Base-by-base conservation (phyloP, 805 yeast species). In the Candida rishiriensis region DNA sequence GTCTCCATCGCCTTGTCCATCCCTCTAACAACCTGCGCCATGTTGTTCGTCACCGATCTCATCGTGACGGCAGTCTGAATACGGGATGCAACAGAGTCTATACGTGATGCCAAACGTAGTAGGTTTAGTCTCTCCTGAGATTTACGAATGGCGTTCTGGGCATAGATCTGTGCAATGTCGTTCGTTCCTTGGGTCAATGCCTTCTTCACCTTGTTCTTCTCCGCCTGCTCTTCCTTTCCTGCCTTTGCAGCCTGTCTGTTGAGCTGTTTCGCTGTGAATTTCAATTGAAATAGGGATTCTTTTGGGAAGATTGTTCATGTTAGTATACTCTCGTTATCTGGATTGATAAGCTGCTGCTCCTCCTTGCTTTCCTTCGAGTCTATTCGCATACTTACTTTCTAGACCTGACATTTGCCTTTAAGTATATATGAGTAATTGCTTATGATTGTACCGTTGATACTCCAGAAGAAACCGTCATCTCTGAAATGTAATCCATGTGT, bases 51-150 rank as follows among this genome's bases (percentile, higher is more conserved):
- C 10, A 93, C 97, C 40, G 87, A 81, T 52, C 96, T 76, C 99
- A 93, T 93, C 0, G 98, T 91, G 7, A 93, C 97, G 0, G 99
- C 99, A 0, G 99, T 93, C 57, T 91, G 97, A 2, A 93, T 96
- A 47, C 99, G 70, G 3, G 95, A 84, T 0, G 98, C 95, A 18
- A 93, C 99, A 0, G 98, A 91, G 66, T 93, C 99, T 16, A 93
- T 87, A 46, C 97, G 69, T 0, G 96, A 87, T 0, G 97, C 85
- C 46, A 93, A 70, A 52, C 91, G 74, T 42, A 93, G 69, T 43
- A 93, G 66, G 59, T 85, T 91, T 42, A 91, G 71, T 50, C 91
- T 71, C 64, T 93, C 99, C 56, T 85, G 86, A 38, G 85, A 75
- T 64, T 93, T 93, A 40, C 99, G 76, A 36, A 95, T 88, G 33